A percentile compares a stretch with the other conserved stretches of the same genome.
Conservation (phyloP, 169 alveolate species). For the Hepatocystis sp. region DNA sequence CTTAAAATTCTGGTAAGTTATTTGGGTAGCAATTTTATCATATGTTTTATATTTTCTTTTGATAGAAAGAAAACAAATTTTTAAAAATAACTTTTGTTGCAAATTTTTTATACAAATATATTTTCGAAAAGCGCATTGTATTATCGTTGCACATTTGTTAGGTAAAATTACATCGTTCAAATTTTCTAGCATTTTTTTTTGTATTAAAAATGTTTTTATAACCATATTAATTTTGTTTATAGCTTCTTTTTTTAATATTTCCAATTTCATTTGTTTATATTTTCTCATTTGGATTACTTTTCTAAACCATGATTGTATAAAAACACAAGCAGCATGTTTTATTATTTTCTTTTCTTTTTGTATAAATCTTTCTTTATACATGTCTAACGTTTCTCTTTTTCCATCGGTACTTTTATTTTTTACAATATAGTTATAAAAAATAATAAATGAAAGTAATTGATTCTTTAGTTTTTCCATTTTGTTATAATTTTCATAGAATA, state of each 20-base stretch:
- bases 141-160: conserved; percentile 44
- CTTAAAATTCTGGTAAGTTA: conserved; percentile 63
- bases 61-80: conserved; percentile 71
- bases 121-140: conserved; percentile 65
- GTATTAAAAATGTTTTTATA: conserved; percentile 43
- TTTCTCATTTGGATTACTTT: conserved; percentile 71
- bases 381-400: conserved; percentile 58
- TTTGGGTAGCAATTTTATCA: conserved; percentile 26
- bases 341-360: conserved; percentile 52
- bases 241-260: conserved; percentile 32
- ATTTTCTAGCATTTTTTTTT: conserved; percentile 34
- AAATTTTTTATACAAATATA: conserved; percentile 29
- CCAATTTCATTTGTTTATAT: conserved; percentile 38
- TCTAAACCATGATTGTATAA: conserved; percentile 73
- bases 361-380: conserved; percentile 47
- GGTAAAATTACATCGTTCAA: conserved; percentile 52
- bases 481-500: conserved; percentile 7
- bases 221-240: conserved; percentile 32
- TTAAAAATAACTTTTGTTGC: conserved; percentile 53
- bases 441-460: conserved; percentile 40
- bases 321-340: conserved; percentile 68
- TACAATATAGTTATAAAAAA: conserved; percentile 52
- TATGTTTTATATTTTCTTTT: conserved; percentile 58
- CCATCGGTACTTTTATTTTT: conserved; percentile 35
- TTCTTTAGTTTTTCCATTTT: conserved; percentile 54